Base-by-base conservation (phyloP, 192 early-diverging fungal genomes). In the Gorgonomyces haynaldii region DNA sequence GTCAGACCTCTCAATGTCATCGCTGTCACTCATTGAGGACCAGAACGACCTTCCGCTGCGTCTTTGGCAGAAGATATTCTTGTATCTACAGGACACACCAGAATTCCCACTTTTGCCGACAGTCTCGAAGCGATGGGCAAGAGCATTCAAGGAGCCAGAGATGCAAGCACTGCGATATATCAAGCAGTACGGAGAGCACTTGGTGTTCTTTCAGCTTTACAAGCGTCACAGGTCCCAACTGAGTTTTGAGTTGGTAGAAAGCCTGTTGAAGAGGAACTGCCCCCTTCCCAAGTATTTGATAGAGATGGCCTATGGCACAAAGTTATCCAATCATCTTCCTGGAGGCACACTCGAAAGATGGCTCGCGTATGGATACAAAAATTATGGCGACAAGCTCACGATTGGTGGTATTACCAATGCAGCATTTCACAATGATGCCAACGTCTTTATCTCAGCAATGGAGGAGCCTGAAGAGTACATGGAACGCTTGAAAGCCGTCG, bases 241-340 rank as follows among this genome's bases (percentile, higher is more conserved):
- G 25, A n/a, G 15, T 26, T 43, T 43, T 43, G 42, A 43, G 29
- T 28, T 43, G 23, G 23, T 25, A 2, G 42, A 43, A 3, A 28
- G 22, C 15, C n/a, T 43, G 13, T 21, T 43, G 4, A 43, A 43
- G 3, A 23, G 29, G 8, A 25, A 43, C 7, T 23, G 25, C 16
- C 17, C 25, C 10, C 16, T 43, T 8, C 42, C 42, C 13, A 43
- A 43, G 16, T 21, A 15, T 5, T 43, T 43, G 9, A 43, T 43
- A 15, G 42, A 43, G 29, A 15, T 16, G 6, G 23, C 42, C 2
- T 43, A 28, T 43, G 26, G 22, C 4, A 43, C 25, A 7, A 23
- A 43, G 29, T 10, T 4, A 5, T 4, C 16, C 25, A 28, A 15
- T 21, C 16, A 25, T 8, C 29, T 43, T 28, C 42, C 42, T 26